Conservation (phyloP, 441 rosid species). For the Arabidopsis lyrata region DNA sequence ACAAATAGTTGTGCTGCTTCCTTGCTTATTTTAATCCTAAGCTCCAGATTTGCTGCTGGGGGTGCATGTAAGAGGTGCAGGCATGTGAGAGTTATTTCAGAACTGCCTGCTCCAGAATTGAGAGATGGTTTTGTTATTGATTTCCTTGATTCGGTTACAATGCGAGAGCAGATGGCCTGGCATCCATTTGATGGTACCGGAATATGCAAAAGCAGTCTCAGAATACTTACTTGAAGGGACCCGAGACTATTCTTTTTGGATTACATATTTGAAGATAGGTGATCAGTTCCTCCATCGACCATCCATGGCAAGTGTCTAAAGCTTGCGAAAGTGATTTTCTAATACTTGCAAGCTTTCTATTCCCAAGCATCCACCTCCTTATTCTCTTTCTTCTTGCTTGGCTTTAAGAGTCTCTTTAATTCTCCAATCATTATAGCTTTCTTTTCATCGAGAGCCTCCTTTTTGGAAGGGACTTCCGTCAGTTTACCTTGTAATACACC, state of each 20-base stretch:
- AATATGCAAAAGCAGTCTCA: neutral
- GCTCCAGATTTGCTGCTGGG: neutral
- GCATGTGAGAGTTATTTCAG: neutral
- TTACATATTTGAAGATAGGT: neutral
- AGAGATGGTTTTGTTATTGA: neutral
- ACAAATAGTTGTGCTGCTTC: neutral
- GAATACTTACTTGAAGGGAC: neutral
- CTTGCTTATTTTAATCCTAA: neutral
- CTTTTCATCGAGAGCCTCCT: neutral
- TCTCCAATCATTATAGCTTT: neutral
- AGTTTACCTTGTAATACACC: too few relatives aligned
- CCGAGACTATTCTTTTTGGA: neutral
- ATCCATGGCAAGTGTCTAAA: neutral
- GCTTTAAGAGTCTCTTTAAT: neutral
- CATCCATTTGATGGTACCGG: neutral
- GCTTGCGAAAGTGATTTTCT: neutral
- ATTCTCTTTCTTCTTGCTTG: neutral
- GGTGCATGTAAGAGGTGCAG: neutral
- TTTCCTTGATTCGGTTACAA: neutral
- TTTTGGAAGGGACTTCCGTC: too few relatives aligned
- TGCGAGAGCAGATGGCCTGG: neutral
- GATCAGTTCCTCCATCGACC: neutral
- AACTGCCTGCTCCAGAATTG: neutral
- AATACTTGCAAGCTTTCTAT: neutral
- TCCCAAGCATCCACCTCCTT: neutral